Conservation (phyloP, 1,284 basidiomycete species). For the Boletellus deceptivus region DNA sequence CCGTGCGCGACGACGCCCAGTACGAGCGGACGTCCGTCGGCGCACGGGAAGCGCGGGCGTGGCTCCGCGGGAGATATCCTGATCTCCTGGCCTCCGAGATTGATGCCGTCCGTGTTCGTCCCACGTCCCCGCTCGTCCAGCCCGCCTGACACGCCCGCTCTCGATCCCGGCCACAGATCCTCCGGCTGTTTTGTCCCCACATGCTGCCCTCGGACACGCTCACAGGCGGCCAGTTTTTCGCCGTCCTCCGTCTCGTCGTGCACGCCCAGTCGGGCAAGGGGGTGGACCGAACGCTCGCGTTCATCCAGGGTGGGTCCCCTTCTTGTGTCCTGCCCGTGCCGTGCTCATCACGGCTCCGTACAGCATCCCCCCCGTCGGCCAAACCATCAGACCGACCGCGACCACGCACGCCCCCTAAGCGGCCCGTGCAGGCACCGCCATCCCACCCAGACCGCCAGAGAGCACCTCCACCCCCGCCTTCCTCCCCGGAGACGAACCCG, state of each 20-base stretch:
- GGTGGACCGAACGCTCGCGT: slow-evolving; percentile 60
- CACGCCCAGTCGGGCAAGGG: slow-evolving; percentile 61
- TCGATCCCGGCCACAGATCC: slow-evolving; percentile 45
- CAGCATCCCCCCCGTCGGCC: slow-evolving; percentile 20
- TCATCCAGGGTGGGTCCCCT: slow-evolving; percentile 59
- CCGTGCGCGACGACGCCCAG: slow-evolving; percentile 41
- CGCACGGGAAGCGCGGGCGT: slow-evolving; percentile 66
- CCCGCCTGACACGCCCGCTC: neutral
- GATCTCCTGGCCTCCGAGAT: slow-evolving; percentile 50
- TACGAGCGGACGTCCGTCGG: slow-evolving; percentile 53
- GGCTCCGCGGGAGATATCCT: slow-evolving; percentile 68
- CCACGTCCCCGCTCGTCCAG: neutral
- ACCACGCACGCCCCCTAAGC: slow-evolving; percentile 21
- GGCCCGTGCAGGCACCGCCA: slow-evolving; percentile 18
- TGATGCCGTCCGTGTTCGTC: slow-evolving; percentile 47
- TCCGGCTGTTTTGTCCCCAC: slow-evolving; percentile 58
- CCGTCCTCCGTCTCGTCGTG: slow-evolving; percentile 59
- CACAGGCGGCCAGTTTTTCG: slow-evolving; percentile 72
- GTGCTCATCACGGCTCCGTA: slow-evolving; percentile 10
- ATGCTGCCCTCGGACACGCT: slow-evolving; percentile 51
- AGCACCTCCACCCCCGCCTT: slow-evolving; percentile 4
- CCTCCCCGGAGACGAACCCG: slow-evolving; percentile 27
- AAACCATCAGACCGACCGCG: slow-evolving; percentile 11
- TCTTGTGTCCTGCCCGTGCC: too few relatives aligned
- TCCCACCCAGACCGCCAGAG: slow-evolving; percentile 26